Percentiles rank a stretch among this genome's conserved stretches.
Evolutionary conservation across 495 filamentous ascomycete species (phyloP).

Genomic region (Talaromyces borbonicus): DNA sequence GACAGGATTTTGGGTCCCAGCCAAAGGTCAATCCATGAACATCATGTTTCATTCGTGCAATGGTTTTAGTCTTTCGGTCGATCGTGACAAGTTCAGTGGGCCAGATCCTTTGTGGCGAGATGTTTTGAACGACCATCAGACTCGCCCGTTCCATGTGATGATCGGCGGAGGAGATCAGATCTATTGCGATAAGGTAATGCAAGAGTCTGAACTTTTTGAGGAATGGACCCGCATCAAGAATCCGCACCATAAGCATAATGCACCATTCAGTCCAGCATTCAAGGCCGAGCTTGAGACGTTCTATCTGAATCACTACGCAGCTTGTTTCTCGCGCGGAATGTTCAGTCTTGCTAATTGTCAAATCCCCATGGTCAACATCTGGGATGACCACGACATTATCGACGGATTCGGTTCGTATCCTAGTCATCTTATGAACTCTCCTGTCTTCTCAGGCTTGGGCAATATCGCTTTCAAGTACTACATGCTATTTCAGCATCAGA

Average conservation of each 20-base stretch:
- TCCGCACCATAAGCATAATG: slow-evolving; percentile 62
- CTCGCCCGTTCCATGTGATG: slow-evolving; percentile 95
- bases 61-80: slow-evolving; percentile 76
- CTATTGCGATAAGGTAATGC: slow-evolving; percentile 79
- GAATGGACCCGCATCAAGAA: slow-evolving; percentile 81
- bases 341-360: slow-evolving; percentile 88
- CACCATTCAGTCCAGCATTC: slow-evolving; percentile 63
- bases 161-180: slow-evolving; percentile 95
- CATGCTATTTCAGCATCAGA: slow-evolving; percentile 96
- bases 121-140: slow-evolving; percentile 86
- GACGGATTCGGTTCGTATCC: slow-evolving; percentile 94
- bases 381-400: slow-evolving; percentile 96
- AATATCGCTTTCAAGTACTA: slow-evolving; percentile 96
- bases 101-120: slow-evolving; percentile 97
- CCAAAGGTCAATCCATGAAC: slow-evolving; percentile 81
- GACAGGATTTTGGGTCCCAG: slow-evolving; percentile 91
- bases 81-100: slow-evolving; percentile 70
- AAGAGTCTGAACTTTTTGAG: slow-evolving; percentile 61
- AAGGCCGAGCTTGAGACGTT: slow-evolving; percentile 77
- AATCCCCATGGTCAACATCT: slow-evolving; percentile 97
- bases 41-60: slow-evolving; percentile 98
- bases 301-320: slow-evolving; percentile 75
- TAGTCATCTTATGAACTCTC: slow-evolving; percentile 82
- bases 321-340: slow-evolving; percentile 92
- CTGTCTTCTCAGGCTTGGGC: slow-evolving; percentile 81